These are phyloP conservation scores for Talaromyces sp. DNA, from an alignment of 2,329 filamentous ascomycete genomes.

Conservation along the genomic window DNA sequence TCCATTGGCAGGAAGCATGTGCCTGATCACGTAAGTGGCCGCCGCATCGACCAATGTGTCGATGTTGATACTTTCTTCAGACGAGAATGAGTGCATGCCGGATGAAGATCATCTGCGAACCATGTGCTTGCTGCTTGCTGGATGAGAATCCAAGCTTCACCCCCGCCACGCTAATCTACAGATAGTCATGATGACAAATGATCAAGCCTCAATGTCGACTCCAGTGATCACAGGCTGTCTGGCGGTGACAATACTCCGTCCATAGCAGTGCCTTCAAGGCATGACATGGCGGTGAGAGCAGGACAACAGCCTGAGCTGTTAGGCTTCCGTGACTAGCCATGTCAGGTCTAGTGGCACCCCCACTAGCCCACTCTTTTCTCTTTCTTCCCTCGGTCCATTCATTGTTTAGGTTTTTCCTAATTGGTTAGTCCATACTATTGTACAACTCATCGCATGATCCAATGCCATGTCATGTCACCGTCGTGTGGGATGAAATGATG, in stretches of 20 bases:
- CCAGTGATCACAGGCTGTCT: background rate
- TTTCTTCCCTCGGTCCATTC: background rate
- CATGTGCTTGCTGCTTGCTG: background rate
- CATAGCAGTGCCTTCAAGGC: too few species aligned
- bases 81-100: background rate
- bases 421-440: background rate
- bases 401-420: slow-evolving; percentile 17
- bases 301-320: background rate
- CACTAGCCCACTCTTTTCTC: background rate
- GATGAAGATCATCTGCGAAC: slow-evolving; percentile 4
- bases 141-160: background rate
- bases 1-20: background rate
- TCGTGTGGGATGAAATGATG: background rate
- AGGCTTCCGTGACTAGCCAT: background rate
- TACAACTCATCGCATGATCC: slow-evolving; percentile 7
- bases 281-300: background rate
- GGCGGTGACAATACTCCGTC: slow-evolving; percentile 1
- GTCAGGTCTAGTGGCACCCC: background rate
- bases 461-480: background rate
- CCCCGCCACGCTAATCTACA: background rate
- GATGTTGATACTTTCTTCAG: background rate
- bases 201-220: background rate
- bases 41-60: background rate
- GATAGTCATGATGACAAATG: too few species aligned
- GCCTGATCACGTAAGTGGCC: background rate